Conservation (phyloP, 2,329 filamentous ascomycete species). For the Aspergillus japonicus region DNA sequence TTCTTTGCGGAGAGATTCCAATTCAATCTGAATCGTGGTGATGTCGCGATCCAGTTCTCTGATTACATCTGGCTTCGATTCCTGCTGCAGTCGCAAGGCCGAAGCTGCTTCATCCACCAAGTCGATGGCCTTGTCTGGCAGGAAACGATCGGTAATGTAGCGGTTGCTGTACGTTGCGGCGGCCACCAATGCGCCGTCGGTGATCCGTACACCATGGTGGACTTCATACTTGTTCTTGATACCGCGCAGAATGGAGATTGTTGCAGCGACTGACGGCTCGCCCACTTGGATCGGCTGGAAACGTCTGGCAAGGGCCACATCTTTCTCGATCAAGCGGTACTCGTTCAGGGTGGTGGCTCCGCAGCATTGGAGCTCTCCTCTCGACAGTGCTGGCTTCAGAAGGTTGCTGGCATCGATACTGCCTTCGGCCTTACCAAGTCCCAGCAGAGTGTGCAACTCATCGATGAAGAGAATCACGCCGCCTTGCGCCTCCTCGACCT, state of each 20-base stretch:
- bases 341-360: conserved; percentile 92
- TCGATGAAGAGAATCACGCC: conserved; percentile 94
- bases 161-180: conserved; percentile 90
- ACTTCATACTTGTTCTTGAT: conserved; percentile 99
- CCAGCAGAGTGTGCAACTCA: conserved; percentile 86
- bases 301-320: conserved; percentile 83
- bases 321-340: conserved; percentile 92
- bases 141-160: conserved; percentile 92
- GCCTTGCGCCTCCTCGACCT: conserved; percentile 85
- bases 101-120: conserved; percentile 94
- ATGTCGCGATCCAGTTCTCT: conserved; percentile 90
- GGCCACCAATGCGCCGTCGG: conserved; percentile 85
- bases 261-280: conserved; percentile 87
- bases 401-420: conserved; percentile 96
- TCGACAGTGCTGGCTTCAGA: conserved; percentile 86
- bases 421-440: conserved; percentile 90
- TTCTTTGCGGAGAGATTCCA: conserved; percentile 92
- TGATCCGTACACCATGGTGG: conserved; percentile 93
- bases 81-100: conserved; percentile 85
- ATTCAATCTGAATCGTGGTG: conserved; percentile 95
- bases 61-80: conserved; percentile 94
- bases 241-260: conserved; percentile 89
- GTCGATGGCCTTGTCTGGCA: conserved; percentile 97
- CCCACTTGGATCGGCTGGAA: conserved; percentile 95
- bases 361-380: conserved; percentile 91